Evolutionary conservation across 176 grass and related monocot species (phyloP).

Genomic region (Rhipidocladum racemiflorum): DNA sequence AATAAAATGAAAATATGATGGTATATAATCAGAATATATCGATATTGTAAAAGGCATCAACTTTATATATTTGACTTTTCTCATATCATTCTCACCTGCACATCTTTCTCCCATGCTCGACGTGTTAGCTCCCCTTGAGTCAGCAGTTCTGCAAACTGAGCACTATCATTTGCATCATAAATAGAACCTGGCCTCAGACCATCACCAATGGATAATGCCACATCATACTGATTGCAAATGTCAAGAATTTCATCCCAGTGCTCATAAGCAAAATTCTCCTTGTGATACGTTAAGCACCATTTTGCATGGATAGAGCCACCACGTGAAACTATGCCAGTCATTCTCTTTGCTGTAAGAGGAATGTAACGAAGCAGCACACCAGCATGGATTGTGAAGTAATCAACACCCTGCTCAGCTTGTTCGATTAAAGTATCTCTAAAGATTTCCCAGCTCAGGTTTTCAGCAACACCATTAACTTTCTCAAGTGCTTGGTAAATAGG

Average conservation of each 20-base stretch:
- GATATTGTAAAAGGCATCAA: slow-evolving; percentile 4
- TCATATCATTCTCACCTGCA: slow-evolving; percentile 61
- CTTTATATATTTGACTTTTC: background rate
- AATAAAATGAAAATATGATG: background rate
- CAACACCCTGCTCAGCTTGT: slow-evolving; percentile 97
- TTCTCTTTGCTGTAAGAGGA: slow-evolving; percentile 93
- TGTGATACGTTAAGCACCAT: slow-evolving; percentile 95
- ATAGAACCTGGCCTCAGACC: slow-evolving; percentile 92
- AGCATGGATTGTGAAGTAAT: slow-evolving; percentile 98
- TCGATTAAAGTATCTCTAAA: slow-evolving; percentile 92
- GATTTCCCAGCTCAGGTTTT: slow-evolving; percentile 87
- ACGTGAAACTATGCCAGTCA: slow-evolving; percentile 98
- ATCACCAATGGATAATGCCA: slow-evolving; percentile 90
- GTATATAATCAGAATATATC: background rate
- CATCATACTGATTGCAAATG: slow-evolving; percentile 97
- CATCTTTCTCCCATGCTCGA: slow-evolving; percentile 97
- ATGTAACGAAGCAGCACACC: slow-evolving; percentile 92
- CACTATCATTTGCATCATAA: slow-evolving; percentile 98
- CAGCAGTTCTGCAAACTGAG: slow-evolving; percentile 92
- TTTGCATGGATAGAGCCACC: slow-evolving; percentile 98
- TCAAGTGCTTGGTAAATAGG: slow-evolving; percentile 98
- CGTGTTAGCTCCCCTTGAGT: slow-evolving; percentile 95
- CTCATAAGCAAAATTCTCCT: slow-evolving; percentile 99
- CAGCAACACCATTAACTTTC: slow-evolving; percentile 95
- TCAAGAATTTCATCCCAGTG: slow-evolving; percentile 99